Evolutionary conservation across 1,284 basidiomycete species (phyloP).

Genomic region (Hemileia vastatrix): DNA sequence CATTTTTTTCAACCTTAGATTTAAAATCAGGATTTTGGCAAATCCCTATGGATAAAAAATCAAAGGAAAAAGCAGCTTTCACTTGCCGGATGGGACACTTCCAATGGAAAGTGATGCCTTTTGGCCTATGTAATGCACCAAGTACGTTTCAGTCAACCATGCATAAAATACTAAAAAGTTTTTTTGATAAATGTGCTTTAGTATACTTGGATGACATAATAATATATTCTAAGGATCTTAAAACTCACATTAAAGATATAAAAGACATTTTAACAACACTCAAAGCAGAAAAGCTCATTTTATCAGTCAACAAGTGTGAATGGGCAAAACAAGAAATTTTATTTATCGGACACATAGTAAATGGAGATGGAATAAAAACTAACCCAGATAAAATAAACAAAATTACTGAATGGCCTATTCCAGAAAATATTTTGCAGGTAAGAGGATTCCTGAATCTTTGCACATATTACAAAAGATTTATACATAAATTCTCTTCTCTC

Average conservation of each 20-base stretch:
- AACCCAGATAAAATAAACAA: not conserved
- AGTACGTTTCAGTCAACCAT: slow-evolving; percentile 41
- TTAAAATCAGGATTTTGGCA: not conserved
- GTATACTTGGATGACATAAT: slow-evolving; percentile 4
- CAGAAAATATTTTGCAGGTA: not conserved
- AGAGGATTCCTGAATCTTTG: slow-evolving; percentile 1
- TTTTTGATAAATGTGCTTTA: slow-evolving; percentile 1
- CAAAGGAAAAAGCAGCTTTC: not conserved
- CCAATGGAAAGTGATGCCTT: slow-evolving; percentile 12
- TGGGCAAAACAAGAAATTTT: not conserved
- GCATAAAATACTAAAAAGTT: slow-evolving; percentile 20
- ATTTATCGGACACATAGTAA: slow-evolving; percentile 1
- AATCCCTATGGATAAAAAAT: not conserved
- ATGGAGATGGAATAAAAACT: not conserved
- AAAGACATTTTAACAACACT: not conserved
- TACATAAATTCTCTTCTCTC: not conserved
- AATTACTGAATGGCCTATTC: not conserved
- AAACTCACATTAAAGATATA: not conserved
- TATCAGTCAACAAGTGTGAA: not conserved
- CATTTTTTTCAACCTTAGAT: not conserved
- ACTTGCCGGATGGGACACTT: not conserved
- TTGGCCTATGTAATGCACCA: slow-evolving; percentile 25
- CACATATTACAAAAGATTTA: slow-evolving; percentile 6
- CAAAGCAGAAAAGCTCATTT: not conserved
- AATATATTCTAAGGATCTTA: not conserved